These are phyloP conservation scores for Amaranthus hypochondriacus DNA, from an alignment of 148 eudicot species.

Conservation along the genomic window DNA sequence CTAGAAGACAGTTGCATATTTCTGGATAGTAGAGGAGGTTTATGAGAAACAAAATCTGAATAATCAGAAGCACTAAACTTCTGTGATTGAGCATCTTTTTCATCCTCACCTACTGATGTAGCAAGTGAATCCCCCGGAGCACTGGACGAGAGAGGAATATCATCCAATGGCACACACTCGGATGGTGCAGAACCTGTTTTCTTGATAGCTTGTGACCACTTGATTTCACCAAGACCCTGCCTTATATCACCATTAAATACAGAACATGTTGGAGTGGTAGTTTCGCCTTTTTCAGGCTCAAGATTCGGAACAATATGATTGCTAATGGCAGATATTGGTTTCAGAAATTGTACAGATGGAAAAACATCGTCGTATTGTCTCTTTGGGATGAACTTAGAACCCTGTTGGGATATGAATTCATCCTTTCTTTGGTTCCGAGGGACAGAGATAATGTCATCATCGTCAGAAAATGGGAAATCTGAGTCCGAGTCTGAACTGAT, in stretches of 20 bases:
- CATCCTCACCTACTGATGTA: slow-evolving; percentile 26
- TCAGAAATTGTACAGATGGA: slow-evolving; percentile 18
- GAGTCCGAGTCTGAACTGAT: slow-evolving; percentile 64
- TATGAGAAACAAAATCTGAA: slow-evolving; percentile 14
- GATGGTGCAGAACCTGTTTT: slow-evolving; percentile 25
- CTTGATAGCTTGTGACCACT: slow-evolving; percentile 30
- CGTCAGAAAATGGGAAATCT: slow-evolving; percentile 51
- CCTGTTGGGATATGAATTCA: slow-evolving; percentile 11
- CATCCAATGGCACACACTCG: slow-evolving; percentile 34
- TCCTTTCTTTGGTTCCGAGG: slow-evolving; percentile 18
- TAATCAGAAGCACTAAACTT: slow-evolving; percentile 19
- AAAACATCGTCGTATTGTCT: slow-evolving; percentile 15
- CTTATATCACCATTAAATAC: slow-evolving; percentile 21
- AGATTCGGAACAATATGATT: slow-evolving; percentile 20
- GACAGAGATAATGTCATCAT: slow-evolving; percentile 35
- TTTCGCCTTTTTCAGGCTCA: slow-evolving; percentile 27
- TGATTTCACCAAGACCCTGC: slow-evolving; percentile 30
- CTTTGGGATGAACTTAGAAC: slow-evolving; percentile 20
- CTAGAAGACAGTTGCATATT: slow-evolving; percentile 17
- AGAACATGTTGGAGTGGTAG: slow-evolving; percentile 16
- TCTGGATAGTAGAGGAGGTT: background rate
- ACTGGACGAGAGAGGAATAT: slow-evolving; percentile 31
- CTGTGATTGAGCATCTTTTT: slow-evolving; percentile 16
- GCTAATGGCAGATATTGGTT: slow-evolving; percentile 17
- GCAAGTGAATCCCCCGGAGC: slow-evolving; percentile 12